Evolutionary conservation across 148 eudicot species (phyloP).

Genomic region (Limonium bicolor): DNA sequence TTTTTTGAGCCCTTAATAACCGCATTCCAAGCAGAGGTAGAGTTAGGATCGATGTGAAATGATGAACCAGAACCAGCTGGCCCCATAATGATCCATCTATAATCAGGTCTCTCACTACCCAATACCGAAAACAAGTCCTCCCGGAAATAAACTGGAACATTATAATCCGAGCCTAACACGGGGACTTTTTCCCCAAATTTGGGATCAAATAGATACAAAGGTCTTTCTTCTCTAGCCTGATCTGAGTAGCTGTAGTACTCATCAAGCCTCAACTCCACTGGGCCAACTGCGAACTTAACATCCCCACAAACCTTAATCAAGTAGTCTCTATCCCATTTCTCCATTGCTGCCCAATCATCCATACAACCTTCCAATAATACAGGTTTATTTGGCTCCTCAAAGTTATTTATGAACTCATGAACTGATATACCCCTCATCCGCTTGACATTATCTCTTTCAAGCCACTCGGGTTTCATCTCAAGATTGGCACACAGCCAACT

Average conservation of each 20-base stretch:
- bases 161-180: conserved; percentile 41
- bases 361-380: conserved; percentile 89
- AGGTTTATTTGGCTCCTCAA: conserved; percentile 86
- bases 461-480: conserved; percentile 91
- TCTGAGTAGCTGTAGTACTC: conserved; percentile 76
- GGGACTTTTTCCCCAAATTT: conserved; percentile 75
- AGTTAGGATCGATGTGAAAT: conserved; percentile 95
- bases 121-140: conserved; percentile 86
- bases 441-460: conserved; percentile 64
- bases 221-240: conserved; percentile 68
- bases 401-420: conserved; percentile 58
- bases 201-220: conserved; percentile 92
- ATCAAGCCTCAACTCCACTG: conserved; percentile 78
- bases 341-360: conserved; percentile 57
- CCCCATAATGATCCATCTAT: conserved; percentile 91
- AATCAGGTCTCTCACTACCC: conserved; percentile 90
- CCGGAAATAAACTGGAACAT: conserved; percentile 66
- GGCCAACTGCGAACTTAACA: conserved; percentile 63
- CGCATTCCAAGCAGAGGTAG: conserved; percentile 98
- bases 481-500: conserved; percentile 99
- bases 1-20: conserved; percentile 92
- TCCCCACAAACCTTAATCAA: conserved; percentile 49
- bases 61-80: conserved; percentile 97
- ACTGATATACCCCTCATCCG: conserved; percentile 67
- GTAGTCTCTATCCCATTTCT: conserved; percentile 69